phyloP scores from a whole-genome alignment of 2,329 filamentous ascomycete genomes.

The Penicillium sp. region DNA sequence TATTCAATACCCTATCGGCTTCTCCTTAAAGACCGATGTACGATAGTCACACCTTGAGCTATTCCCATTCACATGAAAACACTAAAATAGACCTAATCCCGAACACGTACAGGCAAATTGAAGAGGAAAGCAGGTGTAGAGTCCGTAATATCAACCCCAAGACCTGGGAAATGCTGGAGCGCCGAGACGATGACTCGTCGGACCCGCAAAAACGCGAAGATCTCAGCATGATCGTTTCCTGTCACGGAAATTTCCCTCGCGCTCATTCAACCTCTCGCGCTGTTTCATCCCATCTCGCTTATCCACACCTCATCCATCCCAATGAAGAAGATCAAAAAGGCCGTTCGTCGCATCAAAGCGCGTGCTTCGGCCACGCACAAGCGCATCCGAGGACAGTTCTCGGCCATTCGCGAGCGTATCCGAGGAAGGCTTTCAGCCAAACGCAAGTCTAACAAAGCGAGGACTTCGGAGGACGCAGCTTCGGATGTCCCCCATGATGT shows the following conservation, averaged over 20 bases:
- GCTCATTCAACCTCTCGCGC: neutral
- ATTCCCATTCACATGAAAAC: neutral
- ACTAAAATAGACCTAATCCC: neutral
- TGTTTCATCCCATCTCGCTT: neutral
- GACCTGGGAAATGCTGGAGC: too few relatives aligned
- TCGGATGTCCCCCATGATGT: neutral
- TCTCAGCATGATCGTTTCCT: neutral
- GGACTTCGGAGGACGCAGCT: neutral
- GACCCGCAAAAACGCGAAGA: too few relatives aligned
- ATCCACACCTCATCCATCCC: neutral
- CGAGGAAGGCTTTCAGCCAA: neutral
- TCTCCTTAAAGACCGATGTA: neutral
- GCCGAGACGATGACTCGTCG: neutral
- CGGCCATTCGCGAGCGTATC: neutral
- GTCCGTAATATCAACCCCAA: neutral
- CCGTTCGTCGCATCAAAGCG: neutral
- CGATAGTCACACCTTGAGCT: too few relatives aligned
- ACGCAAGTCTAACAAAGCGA: neutral
- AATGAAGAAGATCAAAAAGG: neutral
- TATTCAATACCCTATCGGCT: neutral
- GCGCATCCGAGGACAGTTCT: neutral
- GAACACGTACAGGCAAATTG: neutral
- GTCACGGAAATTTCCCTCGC: neutral
- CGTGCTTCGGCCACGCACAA: neutral
- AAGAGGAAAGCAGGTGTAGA: neutral